Conservation (phyloP, 495 filamentous ascomycete species). For the Tuber aestivum region DNA sequence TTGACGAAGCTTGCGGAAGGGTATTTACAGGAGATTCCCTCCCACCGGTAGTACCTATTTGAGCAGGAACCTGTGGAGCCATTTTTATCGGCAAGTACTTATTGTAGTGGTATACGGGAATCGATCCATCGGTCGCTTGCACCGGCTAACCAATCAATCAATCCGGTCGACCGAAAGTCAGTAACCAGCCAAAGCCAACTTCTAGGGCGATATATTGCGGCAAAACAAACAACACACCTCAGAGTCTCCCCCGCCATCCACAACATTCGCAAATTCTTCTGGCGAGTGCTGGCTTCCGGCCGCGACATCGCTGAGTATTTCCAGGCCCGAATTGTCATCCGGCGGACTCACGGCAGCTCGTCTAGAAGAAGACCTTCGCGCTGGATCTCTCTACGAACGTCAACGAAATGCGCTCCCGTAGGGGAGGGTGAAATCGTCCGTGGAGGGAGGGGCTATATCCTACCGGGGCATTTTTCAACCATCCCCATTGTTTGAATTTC, state of each 20-base stretch:
- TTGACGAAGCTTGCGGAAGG: not conserved
- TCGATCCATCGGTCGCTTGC: not conserved
- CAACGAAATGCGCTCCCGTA: not conserved
- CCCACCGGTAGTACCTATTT: not conserved
- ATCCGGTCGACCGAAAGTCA: not conserved
- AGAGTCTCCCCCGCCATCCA: not conserved
- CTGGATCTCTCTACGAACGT: constrained; percentile 5
- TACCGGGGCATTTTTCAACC: constrained; percentile 4
- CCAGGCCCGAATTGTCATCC: not conserved
- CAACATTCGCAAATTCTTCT: not conserved
- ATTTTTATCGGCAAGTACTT: not conserved
- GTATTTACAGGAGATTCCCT: not conserved
- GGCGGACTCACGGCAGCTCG: not conserved
- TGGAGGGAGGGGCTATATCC: not conserved
- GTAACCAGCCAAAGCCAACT: not conserved
- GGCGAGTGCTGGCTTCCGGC: not conserved
- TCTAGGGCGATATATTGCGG: not conserved
- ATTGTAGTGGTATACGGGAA: not conserved
- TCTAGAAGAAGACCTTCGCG: not conserved
- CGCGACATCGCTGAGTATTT: constrained; percentile 1
- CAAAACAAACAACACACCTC: not conserved
- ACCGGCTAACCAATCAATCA: not conserved
- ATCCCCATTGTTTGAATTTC: constrained; percentile 3
- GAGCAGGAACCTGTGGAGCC: not conserved
- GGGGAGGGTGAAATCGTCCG: not conserved